Evolutionary conservation across 768 basidiomycete genomes (phyloP), one percentile per base, ranked within the genome.

Genomic region (Hygrophorus pudorinus): DNA sequence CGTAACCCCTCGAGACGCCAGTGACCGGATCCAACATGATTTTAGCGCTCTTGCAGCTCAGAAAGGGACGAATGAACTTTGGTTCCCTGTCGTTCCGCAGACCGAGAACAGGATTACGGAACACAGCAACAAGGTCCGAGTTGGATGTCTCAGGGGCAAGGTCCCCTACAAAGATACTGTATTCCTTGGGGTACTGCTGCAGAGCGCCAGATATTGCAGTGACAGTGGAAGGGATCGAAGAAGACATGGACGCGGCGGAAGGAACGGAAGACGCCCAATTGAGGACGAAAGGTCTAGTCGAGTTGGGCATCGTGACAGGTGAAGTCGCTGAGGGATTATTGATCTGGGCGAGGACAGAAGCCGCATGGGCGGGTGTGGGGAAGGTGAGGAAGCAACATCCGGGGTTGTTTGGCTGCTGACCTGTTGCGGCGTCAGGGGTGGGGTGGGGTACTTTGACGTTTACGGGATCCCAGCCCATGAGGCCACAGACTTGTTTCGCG

Each of bases 81-180:
- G 89, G 88, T 59, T 86, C 86, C 46, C 88, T 73, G 58, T 91
- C 87, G 56, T 83, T 85, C 47, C 87, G 75, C 42, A 90, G 72
- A 34, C 87, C 87, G 11, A 89, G 74, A 2, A 89, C 83, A 0
- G 89, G 89, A 60, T 92, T 89, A 56, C 88, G 81, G 64, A 91
- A 89, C 52, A 92, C 84, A 18, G 85, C 86, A 40, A 94, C 88
- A n/a, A 94, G 68, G 60, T 96, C 91, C n/a, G 85, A 85, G 63
- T 94, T 92, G 53, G 87, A 89, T 5, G 88, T 88, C 63, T 92
- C 90, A 8, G 90, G 85, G 2, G 89, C 89, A 35, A 96, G 73
- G 62, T 96, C 91, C 35, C 91, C 91, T 2, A 94, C 91, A 55
- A 96, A 96, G 44, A 96, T 89, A 61, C 86, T 89, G 59, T 85